Base-by-base conservation (phyloP, 257 asterid species). In the Osmanthus fragrans region DNA sequence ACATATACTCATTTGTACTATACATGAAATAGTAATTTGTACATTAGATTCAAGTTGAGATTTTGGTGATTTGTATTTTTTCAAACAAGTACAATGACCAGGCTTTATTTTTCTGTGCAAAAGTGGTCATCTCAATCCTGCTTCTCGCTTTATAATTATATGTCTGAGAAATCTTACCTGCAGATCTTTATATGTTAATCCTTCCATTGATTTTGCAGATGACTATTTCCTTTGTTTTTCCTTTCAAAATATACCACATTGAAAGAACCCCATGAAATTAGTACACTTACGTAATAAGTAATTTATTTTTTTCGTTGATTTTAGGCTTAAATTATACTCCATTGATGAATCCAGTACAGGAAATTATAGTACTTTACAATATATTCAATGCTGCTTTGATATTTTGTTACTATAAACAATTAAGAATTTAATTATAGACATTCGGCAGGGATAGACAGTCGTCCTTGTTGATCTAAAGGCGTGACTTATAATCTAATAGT, bases 21-120 rank as follows among this genome's bases (percentile, higher is more conserved):
- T 16, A 33, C 39, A 15, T 30, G 49, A 47, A 16, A 47, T 63
- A 63, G 16, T 23, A 19, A 15, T 60, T 60, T 8, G 23, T 60
- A 25, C 36, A 63, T 8, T 25, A 8, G 8, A 63, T 63, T 6
- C 69, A 63, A 63, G 69, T 63, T 63, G 69, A 63, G 19, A 27
- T 27, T 63, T 63, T 63, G 2, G 18, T 10, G 29, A 10, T 63
- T 63, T 63, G 11, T 5, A 27, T 25, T 23, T 27, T 27, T 6
- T 63, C 19, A 63, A 63, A 79, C 54, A 74, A 74, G 79, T 73
- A 79, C 82, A 73, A 36, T 79, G 63, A 51, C 23, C 30, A 21
- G 72, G 72, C 65, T 73, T 73, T 67, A 34, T 47, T 21, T 47
- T 21, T 37, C 36, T 36, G 47, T 65, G n/a, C 40, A 42, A 32